Evolutionary conservation across 257 asterid genomes (phyloP), one percentile per base, ranked within the genome.

Genomic region (Scutellaria barbata): DNA sequence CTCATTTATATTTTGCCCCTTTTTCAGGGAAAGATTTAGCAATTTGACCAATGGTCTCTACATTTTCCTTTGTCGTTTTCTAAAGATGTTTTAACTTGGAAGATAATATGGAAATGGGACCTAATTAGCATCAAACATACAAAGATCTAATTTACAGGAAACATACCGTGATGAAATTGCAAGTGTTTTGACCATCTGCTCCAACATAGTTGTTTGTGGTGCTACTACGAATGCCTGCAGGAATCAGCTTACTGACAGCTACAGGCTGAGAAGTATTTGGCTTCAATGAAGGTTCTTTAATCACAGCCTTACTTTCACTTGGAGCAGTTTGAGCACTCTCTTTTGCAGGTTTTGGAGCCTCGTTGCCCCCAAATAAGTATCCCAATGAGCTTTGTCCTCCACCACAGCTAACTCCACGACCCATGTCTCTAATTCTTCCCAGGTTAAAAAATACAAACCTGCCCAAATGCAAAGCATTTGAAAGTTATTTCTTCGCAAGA

Each of bases 321-420:
- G 83, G 74, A 22, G 81, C 82, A 66, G 83, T 66, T 65, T 56
- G 68, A 17, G 79, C 81, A 60, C 73, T 84, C 63, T 18, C 79
- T 5, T 30, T 71, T 42, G 84, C 74, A 12, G 88, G 72, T 73
- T 85, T 87, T 53, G 92, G 84, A 59, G 87, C 85, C 79, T 85
- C 90, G 9, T 83, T 81, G 3, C 73, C 70, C 48, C 93, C 90
- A 78, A 87, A 87, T 78, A 87, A 80, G 85, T 83, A 87, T 1
- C 88, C 92, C 71, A 87, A 65, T 39, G 92, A 87, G 78, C 92
- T 87, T 73, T 87, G 90, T 63, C 92, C 92, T 54, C 90, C 92
- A 8, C 87, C 92, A 14, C 83, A 81, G 87, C 92, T 87, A 57
- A 83, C 86, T 73, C 90, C 88, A 77, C 90, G 90, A 37, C 92